These are phyloP conservation scores for Hymenoscyphus linearis DNA, from an alignment of 2,329 filamentous ascomycete genomes.

Conservation along the genomic window DNA sequence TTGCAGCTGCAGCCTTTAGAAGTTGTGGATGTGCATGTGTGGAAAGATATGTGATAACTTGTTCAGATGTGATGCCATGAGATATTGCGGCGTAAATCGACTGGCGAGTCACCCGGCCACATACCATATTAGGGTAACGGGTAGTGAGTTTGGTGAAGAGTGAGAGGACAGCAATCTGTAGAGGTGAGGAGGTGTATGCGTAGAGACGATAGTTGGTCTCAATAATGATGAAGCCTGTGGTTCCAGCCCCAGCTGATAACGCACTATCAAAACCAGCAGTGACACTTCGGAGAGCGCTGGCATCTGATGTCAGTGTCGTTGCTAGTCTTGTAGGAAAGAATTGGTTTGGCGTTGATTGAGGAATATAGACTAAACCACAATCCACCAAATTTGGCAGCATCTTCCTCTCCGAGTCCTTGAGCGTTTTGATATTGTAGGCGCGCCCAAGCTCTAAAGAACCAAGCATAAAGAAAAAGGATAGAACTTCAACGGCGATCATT, in stretches of 20 bases:
- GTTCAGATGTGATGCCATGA: conserved; percentile 87
- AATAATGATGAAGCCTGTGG: conserved; percentile 83
- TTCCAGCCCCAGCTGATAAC: conserved; percentile 40
- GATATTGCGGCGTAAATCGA: conserved; percentile 84
- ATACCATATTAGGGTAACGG: conserved; percentile 91
- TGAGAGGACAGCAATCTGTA: conserved; percentile 89
- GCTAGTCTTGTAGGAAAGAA: conserved; percentile 91
- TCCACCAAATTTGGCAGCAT: conserved; percentile 90
- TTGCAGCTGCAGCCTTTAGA: conserved; percentile 46
- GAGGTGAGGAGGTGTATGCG: conserved; percentile 88
- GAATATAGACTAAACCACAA: conserved; percentile 84
- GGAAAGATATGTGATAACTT: conserved; percentile 89
- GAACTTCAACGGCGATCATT: conserved; percentile 87
- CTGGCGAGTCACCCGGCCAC: conserved; percentile 81
- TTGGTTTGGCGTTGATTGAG: conserved; percentile 50
- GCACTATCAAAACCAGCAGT: conserved; percentile 65
- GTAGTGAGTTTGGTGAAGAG: conserved; percentile 85
- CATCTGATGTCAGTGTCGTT: conserved; percentile 80
- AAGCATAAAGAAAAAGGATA: conserved; percentile 93
- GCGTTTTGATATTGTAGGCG: conserved; percentile 79
- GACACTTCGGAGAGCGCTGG: conserved; percentile 63
- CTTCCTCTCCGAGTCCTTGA: conserved; percentile 74
- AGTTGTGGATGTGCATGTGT: conserved; percentile 95
- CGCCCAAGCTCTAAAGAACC: conserved; percentile 88
- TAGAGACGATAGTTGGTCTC: conserved; percentile 98